Conservation (phyloP, 495 filamentous ascomycete genomes). For the Podospora didyma region DNA sequence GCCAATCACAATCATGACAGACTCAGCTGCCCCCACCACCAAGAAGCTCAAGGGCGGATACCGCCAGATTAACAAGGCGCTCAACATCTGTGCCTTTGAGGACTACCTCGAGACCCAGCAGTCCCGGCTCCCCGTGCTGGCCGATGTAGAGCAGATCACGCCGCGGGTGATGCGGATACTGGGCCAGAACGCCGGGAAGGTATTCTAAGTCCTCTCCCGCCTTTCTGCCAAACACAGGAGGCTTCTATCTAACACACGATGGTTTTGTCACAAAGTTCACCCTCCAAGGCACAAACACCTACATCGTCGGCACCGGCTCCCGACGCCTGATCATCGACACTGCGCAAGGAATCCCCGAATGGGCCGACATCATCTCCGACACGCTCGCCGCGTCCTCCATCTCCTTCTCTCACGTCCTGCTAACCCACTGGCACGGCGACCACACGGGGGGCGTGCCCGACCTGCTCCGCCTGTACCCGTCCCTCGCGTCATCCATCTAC, state of each 20-base stretch:
- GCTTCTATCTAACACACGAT: not conserved
- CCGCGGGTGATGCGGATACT: constrained; percentile 37
- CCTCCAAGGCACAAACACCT: constrained; percentile 63
- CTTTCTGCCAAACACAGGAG: too few relatives aligned
- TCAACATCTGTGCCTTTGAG: constrained; percentile 43
- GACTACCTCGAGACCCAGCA: constrained; percentile 38
- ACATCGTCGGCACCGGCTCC: constrained; percentile 61
- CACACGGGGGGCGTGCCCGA: constrained; percentile 68
- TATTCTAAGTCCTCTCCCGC: not conserved
- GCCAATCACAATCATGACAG: too few relatives aligned
- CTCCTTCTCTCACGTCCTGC: constrained; percentile 48
- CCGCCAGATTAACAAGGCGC: constrained; percentile 43
- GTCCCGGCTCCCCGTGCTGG: constrained; percentile 29
- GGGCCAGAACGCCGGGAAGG: constrained; percentile 29
- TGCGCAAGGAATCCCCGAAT: constrained; percentile 54
- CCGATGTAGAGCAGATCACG: constrained; percentile 38
- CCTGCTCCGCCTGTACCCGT: constrained; percentile 44
- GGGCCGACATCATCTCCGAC: constrained; percentile 47
- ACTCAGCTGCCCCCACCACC: too few relatives aligned
- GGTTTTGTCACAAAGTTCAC: constrained; percentile 22
- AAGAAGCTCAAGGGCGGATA: constrained; percentile 28
- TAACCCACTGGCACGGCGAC: constrained; percentile 83
- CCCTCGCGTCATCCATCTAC: constrained; percentile 47
- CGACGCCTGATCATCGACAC: constrained; percentile 67
- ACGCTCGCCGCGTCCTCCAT: constrained; percentile 57